Evolutionary conservation across 352 stramenopile species (phyloP).

Genomic region (Pythium aphanidermatum): DNA sequence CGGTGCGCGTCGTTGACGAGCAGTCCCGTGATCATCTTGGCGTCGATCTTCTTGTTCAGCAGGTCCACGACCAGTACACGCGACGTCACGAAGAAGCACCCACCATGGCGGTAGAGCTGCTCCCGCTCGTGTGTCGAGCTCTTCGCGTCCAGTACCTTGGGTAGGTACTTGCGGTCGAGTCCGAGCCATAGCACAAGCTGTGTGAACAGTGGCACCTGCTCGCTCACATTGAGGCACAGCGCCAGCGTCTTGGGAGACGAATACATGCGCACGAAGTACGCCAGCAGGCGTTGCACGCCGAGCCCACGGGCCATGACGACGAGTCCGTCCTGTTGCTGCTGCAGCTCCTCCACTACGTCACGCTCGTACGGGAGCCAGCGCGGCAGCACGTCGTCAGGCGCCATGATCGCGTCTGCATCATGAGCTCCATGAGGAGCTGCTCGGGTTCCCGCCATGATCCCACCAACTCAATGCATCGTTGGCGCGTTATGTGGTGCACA

Average conservation of each 20-base stretch:
- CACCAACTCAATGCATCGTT: too few relatives aligned
- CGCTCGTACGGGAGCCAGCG: slow-evolving; percentile 76
- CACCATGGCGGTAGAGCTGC: slow-evolving; percentile 90
- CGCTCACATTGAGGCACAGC: slow-evolving; percentile 91
- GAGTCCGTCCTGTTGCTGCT: slow-evolving; percentile 81
- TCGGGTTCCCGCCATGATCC: too few relatives aligned
- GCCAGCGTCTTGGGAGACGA: slow-evolving; percentile 75
- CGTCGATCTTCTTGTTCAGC: slow-evolving; percentile 79
- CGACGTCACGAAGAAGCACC: slow-evolving; percentile 93
- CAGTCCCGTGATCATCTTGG: slow-evolving; percentile 85
- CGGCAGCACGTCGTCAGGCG: slow-evolving; percentile 2
- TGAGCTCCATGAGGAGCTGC: too few relatives aligned
- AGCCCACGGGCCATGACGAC: slow-evolving; percentile 91
- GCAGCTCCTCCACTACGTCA: slow-evolving; percentile 61
- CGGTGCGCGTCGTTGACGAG: slow-evolving; percentile 92
- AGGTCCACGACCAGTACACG: slow-evolving; percentile 97
- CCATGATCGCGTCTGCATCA: not conserved
- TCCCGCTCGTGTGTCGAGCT: slow-evolving; percentile 65
- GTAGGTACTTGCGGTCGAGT: slow-evolving; percentile 79
- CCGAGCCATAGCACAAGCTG: slow-evolving; percentile 86
- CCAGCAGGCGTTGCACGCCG: slow-evolving; percentile 79
- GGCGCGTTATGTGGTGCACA: slow-evolving; percentile 10
- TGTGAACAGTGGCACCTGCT: slow-evolving; percentile 70
- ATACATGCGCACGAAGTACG: slow-evolving; percentile 91
- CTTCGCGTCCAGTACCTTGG: slow-evolving; percentile 78